Conservation (phyloP, 192 early-diverging fungal species). For the Backusella mclennaniae region DNA sequence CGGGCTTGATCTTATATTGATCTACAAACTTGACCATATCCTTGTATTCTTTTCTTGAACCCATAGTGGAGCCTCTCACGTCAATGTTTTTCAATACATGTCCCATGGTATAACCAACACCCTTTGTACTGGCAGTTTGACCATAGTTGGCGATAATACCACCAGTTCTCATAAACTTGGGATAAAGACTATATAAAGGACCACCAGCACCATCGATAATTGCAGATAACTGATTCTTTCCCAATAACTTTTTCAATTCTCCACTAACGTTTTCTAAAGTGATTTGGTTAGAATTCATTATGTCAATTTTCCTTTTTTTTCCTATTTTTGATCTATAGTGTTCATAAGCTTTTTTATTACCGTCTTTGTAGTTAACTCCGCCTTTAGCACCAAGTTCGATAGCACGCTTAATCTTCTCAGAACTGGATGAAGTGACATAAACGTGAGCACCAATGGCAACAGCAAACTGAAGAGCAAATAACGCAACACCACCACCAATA, state of each 20-base stretch:
- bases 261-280: conserved; percentile 43
- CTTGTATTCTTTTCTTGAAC: conserved; percentile 57
- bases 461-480: conserved; percentile 65
- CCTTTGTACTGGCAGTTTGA: conserved; percentile 45
- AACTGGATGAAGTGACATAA: conserved; percentile 65
- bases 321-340: neutral
- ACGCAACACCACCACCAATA: conserved; percentile 75
- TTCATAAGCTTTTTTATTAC: conserved; percentile 29
- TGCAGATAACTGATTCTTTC: conserved; percentile 39
- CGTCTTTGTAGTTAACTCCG: conserved; percentile 67
- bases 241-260: conserved; percentile 42
- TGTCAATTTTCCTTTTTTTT: neutral
- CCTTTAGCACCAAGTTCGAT: conserved; percentile 62
- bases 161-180: conserved; percentile 43
- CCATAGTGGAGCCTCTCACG: conserved; percentile 63
- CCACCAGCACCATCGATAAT: conserved; percentile 73
- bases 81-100: conserved; percentile 61
- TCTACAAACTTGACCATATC: conserved; percentile 61
- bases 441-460: conserved; percentile 67
- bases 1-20: conserved; percentile 54
- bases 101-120: conserved; percentile 43
- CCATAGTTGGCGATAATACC: conserved; percentile 63
- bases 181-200: conserved; percentile 39
- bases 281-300: neutral
- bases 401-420: conserved; percentile 61